A percentile compares a stretch with the other conserved stretches of the same genome.
Conservation (phyloP, 1,284 basidiomycete genomes). For the Boletus smithii region DNA sequence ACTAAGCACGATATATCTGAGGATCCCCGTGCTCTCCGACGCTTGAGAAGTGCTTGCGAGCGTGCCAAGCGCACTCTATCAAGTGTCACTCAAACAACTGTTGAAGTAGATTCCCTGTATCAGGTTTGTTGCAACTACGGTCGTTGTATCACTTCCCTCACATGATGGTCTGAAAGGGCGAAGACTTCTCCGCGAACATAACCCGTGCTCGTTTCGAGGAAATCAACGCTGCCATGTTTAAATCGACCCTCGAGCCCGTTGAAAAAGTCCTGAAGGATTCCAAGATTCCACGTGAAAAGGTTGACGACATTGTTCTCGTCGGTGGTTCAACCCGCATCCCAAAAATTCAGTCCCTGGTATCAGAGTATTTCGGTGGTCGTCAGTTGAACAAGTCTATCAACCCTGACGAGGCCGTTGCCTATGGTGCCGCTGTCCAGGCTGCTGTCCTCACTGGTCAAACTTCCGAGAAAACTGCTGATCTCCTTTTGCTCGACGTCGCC, state of each 20-base stretch:
- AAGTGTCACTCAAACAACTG: conserved; percentile 95
- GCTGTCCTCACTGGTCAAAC: conserved; percentile 95
- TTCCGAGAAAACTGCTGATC: conserved; percentile 93
- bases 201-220: conserved; percentile 99
- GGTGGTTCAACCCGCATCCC: conserved; percentile 99
- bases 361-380: conserved; percentile 96
- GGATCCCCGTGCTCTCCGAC: conserved; percentile 92
- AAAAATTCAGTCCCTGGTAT: conserved; percentile 97
- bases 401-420: conserved; percentile 93
- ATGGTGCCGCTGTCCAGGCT: conserved; percentile 96
- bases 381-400: conserved; percentile 99
- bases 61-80: conserved; percentile 99
- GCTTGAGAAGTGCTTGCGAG: conserved; percentile 95
- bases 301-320: conserved; percentile 98
- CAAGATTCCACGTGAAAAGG: conserved; percentile 96
- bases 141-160: conserved; percentile 4
- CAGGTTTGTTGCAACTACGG: conserved; percentile 52
- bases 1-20: conserved; percentile 95
- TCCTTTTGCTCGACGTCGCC: conserved; percentile 93
- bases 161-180: conserved; percentile 48
- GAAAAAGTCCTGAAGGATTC: conserved; percentile 99
- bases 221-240: conserved; percentile 93
- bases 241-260: conserved; percentile 96
- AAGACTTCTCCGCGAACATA: conserved; percentile 95
- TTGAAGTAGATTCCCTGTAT: conserved; percentile 98